A percentile compares a stretch with the other conserved stretches of the same genome.
Evolutionary conservation across 495 filamentous ascomycete genomes (phyloP).

Genomic region (Aspergillus ellipticus): DNA sequence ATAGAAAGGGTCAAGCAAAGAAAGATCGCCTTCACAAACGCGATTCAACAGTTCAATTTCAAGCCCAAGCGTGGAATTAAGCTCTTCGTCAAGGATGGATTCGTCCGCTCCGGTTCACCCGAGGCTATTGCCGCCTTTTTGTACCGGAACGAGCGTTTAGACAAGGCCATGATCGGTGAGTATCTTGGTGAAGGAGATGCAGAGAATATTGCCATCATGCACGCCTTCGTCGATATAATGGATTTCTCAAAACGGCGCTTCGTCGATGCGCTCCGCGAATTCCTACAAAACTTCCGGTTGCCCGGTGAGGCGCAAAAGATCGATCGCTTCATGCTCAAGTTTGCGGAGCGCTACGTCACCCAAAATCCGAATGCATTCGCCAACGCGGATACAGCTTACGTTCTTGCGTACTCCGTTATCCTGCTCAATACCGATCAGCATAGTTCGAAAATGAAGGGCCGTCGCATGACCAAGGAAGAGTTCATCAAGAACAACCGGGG

Average conservation of each 20-base stretch:
- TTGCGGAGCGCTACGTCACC: conserved; percentile 89
- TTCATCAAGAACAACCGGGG: conserved; percentile 99
- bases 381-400: conserved; percentile 96
- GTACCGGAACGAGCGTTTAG: conserved; percentile 66
- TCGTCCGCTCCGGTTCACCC: conserved; percentile 71
- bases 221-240: conserved; percentile 94
- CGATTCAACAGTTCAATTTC: conserved; percentile 92
- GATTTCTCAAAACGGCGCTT: conserved; percentile 92
- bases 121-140: conserved; percentile 86
- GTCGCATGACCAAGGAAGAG: conserved; percentile 89
- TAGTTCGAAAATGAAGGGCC: conserved; percentile 74
- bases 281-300: conserved; percentile 90
- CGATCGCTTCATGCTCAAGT: conserved; percentile 99
- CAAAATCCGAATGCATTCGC: conserved; percentile 97
- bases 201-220: conserved; percentile 94
- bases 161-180: conserved; percentile 90
- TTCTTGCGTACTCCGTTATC: conserved; percentile 93
- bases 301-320: conserved; percentile 99
- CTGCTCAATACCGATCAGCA: conserved; percentile 96
- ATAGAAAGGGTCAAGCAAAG: conserved; percentile 89
- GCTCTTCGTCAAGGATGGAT: conserved; percentile 72
- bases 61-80: conserved; percentile 96
- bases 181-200: conserved; percentile 91
- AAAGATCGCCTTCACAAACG: conserved; percentile 87
- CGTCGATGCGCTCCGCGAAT: conserved; percentile 84